phyloP scores from a whole-genome alignment of 2,329 filamentous ascomycete genomes.

The Cyphellophora europaea region DNA sequence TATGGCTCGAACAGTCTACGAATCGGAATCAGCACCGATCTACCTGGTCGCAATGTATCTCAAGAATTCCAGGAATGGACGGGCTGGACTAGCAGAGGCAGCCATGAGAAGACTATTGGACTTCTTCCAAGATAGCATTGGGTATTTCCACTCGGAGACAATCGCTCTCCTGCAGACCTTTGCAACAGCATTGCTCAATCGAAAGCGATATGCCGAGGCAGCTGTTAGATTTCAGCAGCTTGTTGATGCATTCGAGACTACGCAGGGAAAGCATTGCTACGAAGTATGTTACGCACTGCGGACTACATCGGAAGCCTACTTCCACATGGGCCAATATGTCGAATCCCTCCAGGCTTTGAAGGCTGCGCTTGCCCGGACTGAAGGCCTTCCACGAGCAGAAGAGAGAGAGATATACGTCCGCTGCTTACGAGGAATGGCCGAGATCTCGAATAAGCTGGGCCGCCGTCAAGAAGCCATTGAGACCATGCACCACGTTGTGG shows the following conservation, averaged over 20 bases:
- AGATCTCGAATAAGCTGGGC: conserved; percentile 16
- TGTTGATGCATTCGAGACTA: conserved; percentile 18
- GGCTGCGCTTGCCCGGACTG: conserved; percentile 13
- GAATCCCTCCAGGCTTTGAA: conserved; percentile 16
- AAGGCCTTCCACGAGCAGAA: conserved; percentile 11
- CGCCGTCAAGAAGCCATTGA: conserved; percentile 15
- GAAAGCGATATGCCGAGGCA: conserved; percentile 16
- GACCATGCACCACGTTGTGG: conserved; percentile 18
- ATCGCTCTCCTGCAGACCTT: conserved; percentile 19
- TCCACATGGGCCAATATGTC: conserved; percentile 15
- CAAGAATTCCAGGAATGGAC: conserved; percentile 10
- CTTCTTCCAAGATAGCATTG: conserved; percentile 20
- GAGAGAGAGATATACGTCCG: conserved; percentile 20
- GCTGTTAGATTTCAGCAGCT: conserved; percentile 18
- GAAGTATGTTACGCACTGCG: conserved; percentile 18
- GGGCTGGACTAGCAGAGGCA: conserved; percentile 16
- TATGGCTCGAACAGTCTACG: conserved; percentile 14
- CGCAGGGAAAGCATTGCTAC: conserved; percentile 14
- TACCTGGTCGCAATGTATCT: conserved; percentile 15
- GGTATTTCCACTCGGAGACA: conserved; percentile 19
- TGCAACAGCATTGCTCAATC: conserved; percentile 16
- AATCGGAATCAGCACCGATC: conserved; percentile 15
- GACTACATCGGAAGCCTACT: conserved; percentile 18
- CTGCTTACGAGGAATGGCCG: conserved; percentile 16
- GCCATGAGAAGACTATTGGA: conserved; percentile 16